Evolutionary conservation across 495 filamentous ascomycete species (phyloP), one percentile per base, ranked within the genome.

Genomic region (Penicillium ucsense): DNA sequence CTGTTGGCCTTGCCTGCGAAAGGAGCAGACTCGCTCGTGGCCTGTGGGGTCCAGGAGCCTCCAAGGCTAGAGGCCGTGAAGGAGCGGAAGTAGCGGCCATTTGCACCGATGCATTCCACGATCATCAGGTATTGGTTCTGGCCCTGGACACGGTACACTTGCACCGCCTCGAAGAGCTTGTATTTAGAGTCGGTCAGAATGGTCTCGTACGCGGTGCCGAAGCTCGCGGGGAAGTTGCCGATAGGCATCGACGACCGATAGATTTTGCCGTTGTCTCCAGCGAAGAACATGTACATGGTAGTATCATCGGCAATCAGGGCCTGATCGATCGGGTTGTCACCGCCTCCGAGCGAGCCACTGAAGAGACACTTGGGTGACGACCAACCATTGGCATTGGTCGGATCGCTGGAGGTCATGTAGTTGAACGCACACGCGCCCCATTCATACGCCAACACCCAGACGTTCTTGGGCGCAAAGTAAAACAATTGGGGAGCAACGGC

Each of bases 1-100:
- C 72, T 80, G 59, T 84, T 83, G 31, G 72, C 73, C 55, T 76
- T 77, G 44, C 81, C 78, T 3, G 81, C 81, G 43, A 82, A 84
- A 2, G 81, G 73, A 4, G 56, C 46, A 53, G 53, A 67, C 64
- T 82, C 79, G 35, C 41, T 71, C 0, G 60, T 58, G 3, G 79
- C 71, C 53, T 79, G 74, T 8, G 67, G 47, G 0, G 74, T 76
- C 80, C 80, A 83, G 11, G 62, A 38, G 2, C 79, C 79, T 40
- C 54, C 52, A 2, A 83, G 71, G 43, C 65, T 74, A 31, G 52
- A 64, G 27, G 81, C 69, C 3, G 78, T 82, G 61, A 75, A 83
- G 1, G 79, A 82, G 32, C 80, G 77, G 75, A 84, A 84, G 51
- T 77, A 84, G 4, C 80, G 72, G 1, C 79, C 80, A 11, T 70